Evolutionary conservation across 208 protist genomes (phyloP).

Genomic region (Trypanosoma rangeli): DNA sequence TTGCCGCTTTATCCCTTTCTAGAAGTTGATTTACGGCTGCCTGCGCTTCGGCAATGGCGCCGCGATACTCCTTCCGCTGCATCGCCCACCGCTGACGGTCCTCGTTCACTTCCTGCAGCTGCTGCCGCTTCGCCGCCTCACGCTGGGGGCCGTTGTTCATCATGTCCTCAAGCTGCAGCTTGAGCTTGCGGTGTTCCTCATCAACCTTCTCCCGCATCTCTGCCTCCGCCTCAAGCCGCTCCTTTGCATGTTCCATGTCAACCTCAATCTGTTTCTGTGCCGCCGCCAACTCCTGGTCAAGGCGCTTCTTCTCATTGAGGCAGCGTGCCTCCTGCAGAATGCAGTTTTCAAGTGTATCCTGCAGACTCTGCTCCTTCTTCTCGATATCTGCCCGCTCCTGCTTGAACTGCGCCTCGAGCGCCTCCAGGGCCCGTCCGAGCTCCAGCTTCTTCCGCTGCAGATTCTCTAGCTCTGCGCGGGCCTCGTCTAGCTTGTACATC

Average conservation of each 20-base stretch:
- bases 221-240: constrained; percentile 55
- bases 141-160: constrained; percentile 51
- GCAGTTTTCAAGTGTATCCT: constrained; percentile 74
- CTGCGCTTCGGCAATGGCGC: constrained; percentile 43
- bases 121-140: constrained; percentile 45
- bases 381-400: constrained; percentile 69
- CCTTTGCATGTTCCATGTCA: constrained; percentile 44
- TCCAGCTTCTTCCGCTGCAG: constrained; percentile 64
- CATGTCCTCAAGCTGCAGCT: constrained; percentile 57
- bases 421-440: constrained; percentile 64
- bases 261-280: constrained; percentile 40
- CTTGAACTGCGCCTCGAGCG: constrained; percentile 77
- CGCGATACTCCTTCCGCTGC: constrained; percentile 66
- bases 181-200: constrained; percentile 42
- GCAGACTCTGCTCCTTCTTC: constrained; percentile 64
- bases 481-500: constrained; percentile 89
- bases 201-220: constrained; percentile 66
- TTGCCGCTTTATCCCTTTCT: constrained; percentile 22
- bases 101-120: constrained; percentile 46
- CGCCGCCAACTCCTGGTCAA: constrained; percentile 56
- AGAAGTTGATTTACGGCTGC: constrained; percentile 43
- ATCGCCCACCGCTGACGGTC: constrained; percentile 56
- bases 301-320: constrained; percentile 49
- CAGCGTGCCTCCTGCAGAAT: constrained; percentile 49
- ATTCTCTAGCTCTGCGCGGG: constrained; percentile 66